phyloP scores from a whole-genome alignment of 768 basidiomycete genomes.

The Boletus subparvulus region DNA sequence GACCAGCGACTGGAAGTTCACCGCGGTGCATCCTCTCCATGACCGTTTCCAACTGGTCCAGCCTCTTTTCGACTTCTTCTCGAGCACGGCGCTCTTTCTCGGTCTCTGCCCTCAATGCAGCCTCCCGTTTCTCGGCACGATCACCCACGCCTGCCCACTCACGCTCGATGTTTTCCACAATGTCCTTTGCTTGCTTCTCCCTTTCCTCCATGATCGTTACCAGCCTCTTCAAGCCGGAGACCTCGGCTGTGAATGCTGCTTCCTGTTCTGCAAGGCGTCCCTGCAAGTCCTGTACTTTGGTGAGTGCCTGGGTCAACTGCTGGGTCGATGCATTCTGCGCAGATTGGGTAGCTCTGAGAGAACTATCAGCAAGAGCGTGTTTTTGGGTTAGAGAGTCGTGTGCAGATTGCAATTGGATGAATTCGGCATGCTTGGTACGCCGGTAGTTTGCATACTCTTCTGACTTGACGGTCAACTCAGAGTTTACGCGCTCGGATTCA shows the following conservation, averaged over 20 bases:
- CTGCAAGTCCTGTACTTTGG: slow-evolving; percentile 71
- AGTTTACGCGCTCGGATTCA: slow-evolving; percentile 69
- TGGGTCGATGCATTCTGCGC: slow-evolving; percentile 69
- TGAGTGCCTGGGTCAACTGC: slow-evolving; percentile 74
- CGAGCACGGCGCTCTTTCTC: slow-evolving; percentile 68
- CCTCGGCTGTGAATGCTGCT: slow-evolving; percentile 76
- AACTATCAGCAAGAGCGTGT: slow-evolving; percentile 62
- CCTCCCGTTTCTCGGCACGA: slow-evolving; percentile 66
- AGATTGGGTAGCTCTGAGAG: slow-evolving; percentile 71
- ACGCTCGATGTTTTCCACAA: slow-evolving; percentile 78
- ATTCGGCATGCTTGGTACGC: slow-evolving; percentile 76
- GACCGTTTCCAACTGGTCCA: slow-evolving; percentile 73
- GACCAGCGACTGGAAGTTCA: slow-evolving; percentile 60
- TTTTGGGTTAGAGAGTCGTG: slow-evolving; percentile 72
- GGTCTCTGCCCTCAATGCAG: slow-evolving; percentile 63
- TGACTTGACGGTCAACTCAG: slow-evolving; percentile 68
- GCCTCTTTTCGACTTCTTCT: slow-evolving; percentile 67
- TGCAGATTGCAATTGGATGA: slow-evolving; percentile 70
- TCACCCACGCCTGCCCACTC: slow-evolving; percentile 79
- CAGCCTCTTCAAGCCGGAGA: slow-evolving; percentile 68
- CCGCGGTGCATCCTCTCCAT: slow-evolving; percentile 69
- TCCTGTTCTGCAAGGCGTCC: slow-evolving; percentile 84
- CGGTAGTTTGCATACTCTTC: slow-evolving; percentile 85
- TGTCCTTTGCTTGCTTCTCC: slow-evolving; percentile 78
- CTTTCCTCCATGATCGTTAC: slow-evolving; percentile 85